Conservation (phyloP, 148 eudicot species). For the Mesembryanthemum crystallinum region DNA sequence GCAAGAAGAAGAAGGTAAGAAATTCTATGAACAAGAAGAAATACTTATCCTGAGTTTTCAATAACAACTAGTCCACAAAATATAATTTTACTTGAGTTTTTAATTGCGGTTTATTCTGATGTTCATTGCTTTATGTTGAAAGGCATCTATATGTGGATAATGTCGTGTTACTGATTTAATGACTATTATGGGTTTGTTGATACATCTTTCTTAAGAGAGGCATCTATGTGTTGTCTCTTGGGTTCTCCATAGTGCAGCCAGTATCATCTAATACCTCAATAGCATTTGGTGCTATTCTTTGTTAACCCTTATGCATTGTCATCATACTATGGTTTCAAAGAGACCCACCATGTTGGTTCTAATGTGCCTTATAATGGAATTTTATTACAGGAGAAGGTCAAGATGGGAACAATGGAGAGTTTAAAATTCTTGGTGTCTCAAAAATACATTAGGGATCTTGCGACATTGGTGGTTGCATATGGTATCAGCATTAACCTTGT, state of each 20-base stretch:
- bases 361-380: background rate
- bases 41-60: background rate
- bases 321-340: background rate
- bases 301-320: background rate
- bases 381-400: constrained; percentile 68
- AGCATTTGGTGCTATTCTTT: background rate
- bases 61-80: background rate
- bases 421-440: constrained; percentile 86
- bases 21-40: background rate
- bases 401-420: constrained; percentile 99
- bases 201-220: background rate
- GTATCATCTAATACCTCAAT: background rate
- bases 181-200: background rate
- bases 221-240: background rate
- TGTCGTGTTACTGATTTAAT: too few relatives aligned
- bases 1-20: constrained; percentile 86
- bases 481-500: constrained; percentile 97
- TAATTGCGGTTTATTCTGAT: too few relatives aligned
- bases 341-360: constrained; percentile 13
- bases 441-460: constrained; percentile 86
- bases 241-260: too few relatives aligned
- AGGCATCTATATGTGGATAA: too few relatives aligned
- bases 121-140: background rate
- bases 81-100: background rate
- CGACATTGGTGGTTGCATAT: constrained; percentile 91